Base-by-base conservation (phyloP, 192 early-diverging fungal genomes). In the Backusella australiensis region DNA sequence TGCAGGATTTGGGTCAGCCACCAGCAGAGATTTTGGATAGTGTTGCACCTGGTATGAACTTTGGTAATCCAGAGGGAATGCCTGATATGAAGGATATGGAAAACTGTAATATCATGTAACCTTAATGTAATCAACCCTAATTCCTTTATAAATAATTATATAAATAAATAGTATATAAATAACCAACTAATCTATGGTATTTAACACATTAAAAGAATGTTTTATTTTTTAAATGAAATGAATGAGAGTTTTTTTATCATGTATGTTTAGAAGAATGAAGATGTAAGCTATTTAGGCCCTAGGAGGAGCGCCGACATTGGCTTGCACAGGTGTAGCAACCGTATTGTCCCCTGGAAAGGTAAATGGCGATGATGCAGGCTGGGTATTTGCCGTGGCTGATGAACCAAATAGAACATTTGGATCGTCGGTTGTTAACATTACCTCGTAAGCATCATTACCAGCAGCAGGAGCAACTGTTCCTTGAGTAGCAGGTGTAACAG, bases 1-100 rank as follows among this genome's bases (percentile, higher is more conserved):
- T 99, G 94, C 97, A 99, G 91, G 95, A 96, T 44, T 91, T 88
- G 59, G 98, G 98, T 38, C 96, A 98, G 77, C 98, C 98, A 23
- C 98, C 98, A 6, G 88, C 92, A 49, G 96, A 92, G 71, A 86
- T 99, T 23, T 80, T 99, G 74, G 91, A 94, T 75, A 93, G 96
- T 34, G 81, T 99, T 76, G 95, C 95, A 19, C 98, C 98, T 12
- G 98, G 94, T 41, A 87, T 96, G 87, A 91, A 96, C 65, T 76
- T 97, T 59, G 95, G 94, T 75, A 82, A 90, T 42, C 89, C 80
- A 71, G 87, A 85, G 38, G 85, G 85, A 56, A 74, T 85, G 74
- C 87, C 87, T 76, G 84, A 88, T 75, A 80, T 85, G 82, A 83
- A 83, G 42, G 84, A 86, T 53, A 74, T 87, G 71, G 85, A 84